Percentiles rank a stretch among this genome's conserved stretches.
Evolutionary conservation across 306 rosid species (phyloP).

Genomic region (Phaseolus lunatus): DNA sequence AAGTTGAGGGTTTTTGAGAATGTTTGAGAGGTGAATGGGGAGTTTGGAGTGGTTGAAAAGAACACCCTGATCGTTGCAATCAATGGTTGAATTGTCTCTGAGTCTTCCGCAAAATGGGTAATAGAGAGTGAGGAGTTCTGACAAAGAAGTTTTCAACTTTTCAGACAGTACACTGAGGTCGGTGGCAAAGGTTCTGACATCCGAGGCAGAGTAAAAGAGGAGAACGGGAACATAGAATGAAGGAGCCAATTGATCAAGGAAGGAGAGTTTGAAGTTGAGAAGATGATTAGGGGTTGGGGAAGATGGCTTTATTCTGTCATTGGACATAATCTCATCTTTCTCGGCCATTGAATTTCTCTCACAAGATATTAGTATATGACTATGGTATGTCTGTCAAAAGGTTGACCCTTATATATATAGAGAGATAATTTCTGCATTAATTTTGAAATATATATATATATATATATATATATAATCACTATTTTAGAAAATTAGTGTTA

Average conservation of each 20-base stretch:
- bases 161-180: background rate
- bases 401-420: too few species aligned
- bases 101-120: conserved; percentile 46
- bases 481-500: too few species aligned
- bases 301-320: conserved; percentile 33
- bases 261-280: conserved; percentile 34
- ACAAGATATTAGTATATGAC: too few species aligned
- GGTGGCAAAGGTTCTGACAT: too few species aligned
- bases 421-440: too few species aligned
- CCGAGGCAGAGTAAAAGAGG: conserved; percentile 34
- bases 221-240: conserved; percentile 19
- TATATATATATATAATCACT: too few species aligned
- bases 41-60: conserved; percentile 18
- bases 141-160: conserved; percentile 27
- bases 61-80: conserved; percentile 44
- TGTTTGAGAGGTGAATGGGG: background rate
- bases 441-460: too few species aligned
- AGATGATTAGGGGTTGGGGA: conserved; percentile 43
- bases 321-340: conserved; percentile 15
- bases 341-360: background rate
- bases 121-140: conserved; percentile 34
- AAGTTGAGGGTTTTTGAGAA: background rate
- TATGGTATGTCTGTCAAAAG: too few species aligned
- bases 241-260: conserved; percentile 47
- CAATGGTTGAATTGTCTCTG: background rate